Conservation (phyloP, 2,329 filamentous ascomycete species). For the Biscogniauxia sp. region DNA sequence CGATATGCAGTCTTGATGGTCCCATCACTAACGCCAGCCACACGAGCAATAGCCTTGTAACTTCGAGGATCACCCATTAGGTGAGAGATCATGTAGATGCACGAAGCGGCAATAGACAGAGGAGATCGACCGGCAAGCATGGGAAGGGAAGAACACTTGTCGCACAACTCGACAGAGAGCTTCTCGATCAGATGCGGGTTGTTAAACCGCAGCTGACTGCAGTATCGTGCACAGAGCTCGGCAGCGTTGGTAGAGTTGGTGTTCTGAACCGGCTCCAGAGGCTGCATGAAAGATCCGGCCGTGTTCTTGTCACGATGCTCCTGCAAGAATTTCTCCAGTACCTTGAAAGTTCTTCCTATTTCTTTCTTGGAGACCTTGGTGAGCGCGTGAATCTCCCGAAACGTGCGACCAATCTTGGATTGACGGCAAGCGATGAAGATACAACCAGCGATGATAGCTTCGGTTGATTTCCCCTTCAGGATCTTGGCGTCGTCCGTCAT, state of each 20-base stretch:
- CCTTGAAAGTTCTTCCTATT: slow-evolving; percentile 93
- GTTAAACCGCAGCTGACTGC: slow-evolving; percentile 74
- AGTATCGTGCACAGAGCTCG: slow-evolving; percentile 86
- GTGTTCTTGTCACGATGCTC: slow-evolving; percentile 65
- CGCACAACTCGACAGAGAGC: slow-evolving; percentile 75
- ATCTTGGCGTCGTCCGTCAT: slow-evolving; percentile 87
- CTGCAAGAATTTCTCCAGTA: slow-evolving; percentile 82
- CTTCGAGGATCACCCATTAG: slow-evolving; percentile 75
- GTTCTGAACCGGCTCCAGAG: slow-evolving; percentile 67
- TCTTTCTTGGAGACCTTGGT: slow-evolving; percentile 97
- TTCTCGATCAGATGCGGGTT: slow-evolving; percentile 72
- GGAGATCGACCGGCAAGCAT: slow-evolving; percentile 90
- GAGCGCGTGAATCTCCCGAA: slow-evolving; percentile 89
- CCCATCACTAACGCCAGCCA: slow-evolving; percentile 90
- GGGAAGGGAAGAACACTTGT: slow-evolving; percentile 72
- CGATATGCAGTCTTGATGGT: slow-evolving; percentile 97
- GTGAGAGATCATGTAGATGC: slow-evolving; percentile 93
- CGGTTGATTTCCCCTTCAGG: slow-evolving; percentile 93
- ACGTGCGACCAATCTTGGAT: slow-evolving; percentile 81
- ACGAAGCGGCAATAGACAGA: slow-evolving; percentile 88
- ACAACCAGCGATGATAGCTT: slow-evolving; percentile 91
- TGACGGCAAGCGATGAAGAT: slow-evolving; percentile 98
- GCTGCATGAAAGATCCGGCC: slow-evolving; percentile 48
- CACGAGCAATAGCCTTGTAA: slow-evolving; percentile 81
- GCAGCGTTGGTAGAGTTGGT: slow-evolving; percentile 76